Percentiles rank a stretch among this genome's conserved stretches.
These are phyloP conservation scores for Solanum gandarillasii DNA, from an alignment of 257 asterid genomes.

Conservation along the genomic window DNA sequence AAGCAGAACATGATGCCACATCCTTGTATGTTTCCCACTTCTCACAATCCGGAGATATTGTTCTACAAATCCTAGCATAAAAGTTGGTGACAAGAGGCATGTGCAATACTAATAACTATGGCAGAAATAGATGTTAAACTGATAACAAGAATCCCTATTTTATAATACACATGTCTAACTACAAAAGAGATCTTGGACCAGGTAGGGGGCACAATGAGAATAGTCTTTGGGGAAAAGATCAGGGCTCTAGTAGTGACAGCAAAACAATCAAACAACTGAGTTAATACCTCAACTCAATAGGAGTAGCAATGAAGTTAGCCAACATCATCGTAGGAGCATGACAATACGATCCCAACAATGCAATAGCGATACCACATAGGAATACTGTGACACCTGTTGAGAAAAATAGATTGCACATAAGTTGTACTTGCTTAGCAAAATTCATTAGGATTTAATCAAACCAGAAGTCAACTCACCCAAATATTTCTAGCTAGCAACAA, in stretches of 20 bases:
- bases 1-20: background rate
- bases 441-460: background rate
- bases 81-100: background rate
- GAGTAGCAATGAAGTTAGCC: slow-evolving; percentile 82
- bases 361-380: slow-evolving; percentile 77
- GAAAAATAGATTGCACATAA: background rate
- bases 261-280: background rate
- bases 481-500: background rate
- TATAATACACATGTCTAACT: background rate
- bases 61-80: background rate
- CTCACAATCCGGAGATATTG: background rate
- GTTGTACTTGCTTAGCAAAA: background rate
- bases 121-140: background rate
- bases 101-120: background rate
- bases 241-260: background rate
- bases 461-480: background rate
- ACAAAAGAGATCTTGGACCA: background rate
- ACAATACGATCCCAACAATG: slow-evolving; percentile 55
- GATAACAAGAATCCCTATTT: background rate
- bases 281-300: slow-evolving; percentile 65
- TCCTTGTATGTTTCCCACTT: background rate
- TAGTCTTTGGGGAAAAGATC: background rate
- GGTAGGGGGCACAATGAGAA: background rate
- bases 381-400: slow-evolving; percentile 78
- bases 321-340: slow-evolving; percentile 95